A percentile compares a stretch with the other conserved stretches of the same genome.
phyloP scores from a whole-genome alignment of 306 rosid species.

The Cucurbita pepo region DNA sequence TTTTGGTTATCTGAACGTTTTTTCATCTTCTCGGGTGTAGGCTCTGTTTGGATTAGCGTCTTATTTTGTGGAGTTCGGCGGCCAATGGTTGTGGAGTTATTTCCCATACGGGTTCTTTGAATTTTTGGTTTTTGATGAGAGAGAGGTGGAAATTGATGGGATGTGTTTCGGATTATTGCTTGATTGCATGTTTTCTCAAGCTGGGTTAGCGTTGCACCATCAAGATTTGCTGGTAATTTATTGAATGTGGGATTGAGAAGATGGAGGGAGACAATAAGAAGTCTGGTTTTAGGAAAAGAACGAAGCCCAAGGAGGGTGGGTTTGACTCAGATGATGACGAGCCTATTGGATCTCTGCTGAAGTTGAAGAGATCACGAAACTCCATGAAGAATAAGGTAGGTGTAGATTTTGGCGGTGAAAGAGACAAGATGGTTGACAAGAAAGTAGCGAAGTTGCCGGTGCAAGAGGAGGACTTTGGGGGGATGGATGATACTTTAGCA shows the following conservation, averaged over 20 bases:
- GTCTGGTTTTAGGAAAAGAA: conserved; percentile 44
- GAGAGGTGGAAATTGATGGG: conserved; percentile 28
- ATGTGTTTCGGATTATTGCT: conserved; percentile 11
- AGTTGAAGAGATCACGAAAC: conserved; percentile 37
- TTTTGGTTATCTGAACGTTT: background rate
- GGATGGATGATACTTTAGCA: conserved; percentile 87
- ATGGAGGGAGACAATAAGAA: conserved; percentile 62
- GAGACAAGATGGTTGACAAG: conserved; percentile 24
- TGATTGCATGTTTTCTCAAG: conserved; percentile 28
- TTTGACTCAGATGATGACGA: conserved; percentile 57
- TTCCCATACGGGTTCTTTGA: conserved; percentile 18
- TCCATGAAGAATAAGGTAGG: conserved; percentile 35
- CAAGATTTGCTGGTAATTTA: background rate
- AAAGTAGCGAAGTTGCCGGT: conserved; percentile 8
- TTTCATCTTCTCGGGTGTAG: conserved; percentile 8
- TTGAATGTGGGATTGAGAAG: conserved; percentile 24
- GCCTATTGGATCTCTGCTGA: conserved; percentile 73
- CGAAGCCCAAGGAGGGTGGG: conserved; percentile 32
- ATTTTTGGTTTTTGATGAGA: conserved; percentile 16
- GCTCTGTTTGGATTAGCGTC: conserved; percentile 6
- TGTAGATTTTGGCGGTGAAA: conserved; percentile 20
- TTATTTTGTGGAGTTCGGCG: background rate
- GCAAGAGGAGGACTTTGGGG: conserved; percentile 42
- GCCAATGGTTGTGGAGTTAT: conserved; percentile 6
- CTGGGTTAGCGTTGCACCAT: conserved; percentile 27